Conservation (phyloP, 2,329 filamentous ascomycete species). For the Coniella vitis region DNA sequence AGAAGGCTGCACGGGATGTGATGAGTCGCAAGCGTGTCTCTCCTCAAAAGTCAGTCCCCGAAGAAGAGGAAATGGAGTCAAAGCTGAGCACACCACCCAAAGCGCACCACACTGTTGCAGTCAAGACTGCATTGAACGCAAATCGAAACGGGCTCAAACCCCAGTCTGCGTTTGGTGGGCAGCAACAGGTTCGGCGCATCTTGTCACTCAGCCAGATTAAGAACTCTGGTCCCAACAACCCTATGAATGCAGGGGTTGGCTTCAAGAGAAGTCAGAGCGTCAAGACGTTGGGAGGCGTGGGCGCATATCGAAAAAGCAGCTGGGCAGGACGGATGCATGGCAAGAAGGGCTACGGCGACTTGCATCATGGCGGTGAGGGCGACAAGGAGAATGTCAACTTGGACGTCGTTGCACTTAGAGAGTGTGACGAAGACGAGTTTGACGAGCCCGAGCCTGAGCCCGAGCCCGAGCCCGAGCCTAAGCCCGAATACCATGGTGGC, state of each 20-base stretch:
- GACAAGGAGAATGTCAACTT: slow-evolving; percentile 34
- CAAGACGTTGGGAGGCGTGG: slow-evolving; percentile 48
- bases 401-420: slow-evolving; percentile 29
- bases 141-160: slow-evolving; percentile 42
- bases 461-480: slow-evolving; percentile 10
- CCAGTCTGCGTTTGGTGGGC: slow-evolving; percentile 26
- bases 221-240: slow-evolving; percentile 36
- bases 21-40: slow-evolving; percentile 53
- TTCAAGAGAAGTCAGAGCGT: slow-evolving; percentile 76
- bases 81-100: slow-evolving; percentile 20
- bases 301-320: slow-evolving; percentile 57
- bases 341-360: slow-evolving; percentile 43
- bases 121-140: slow-evolving; percentile 49
- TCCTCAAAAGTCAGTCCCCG: slow-evolving; percentile 30
- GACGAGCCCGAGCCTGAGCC: slow-evolving; percentile 19
- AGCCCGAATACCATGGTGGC: slow-evolving; percentile 18
- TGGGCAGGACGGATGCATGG: slow-evolving; percentile 48
- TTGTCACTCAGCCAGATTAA: slow-evolving; percentile 86
- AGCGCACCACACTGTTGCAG: slow-evolving; percentile 24
- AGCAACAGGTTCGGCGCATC: slow-evolving; percentile 63
- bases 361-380: slow-evolving; percentile 57
- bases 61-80: slow-evolving; percentile 17
- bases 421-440: slow-evolving; percentile 53
- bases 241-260: slow-evolving; percentile 44
- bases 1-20: slow-evolving; percentile 36